Base-by-base conservation (phyloP, 202 grass and related monocot genomes). In the Panicum virgatum region DNA sequence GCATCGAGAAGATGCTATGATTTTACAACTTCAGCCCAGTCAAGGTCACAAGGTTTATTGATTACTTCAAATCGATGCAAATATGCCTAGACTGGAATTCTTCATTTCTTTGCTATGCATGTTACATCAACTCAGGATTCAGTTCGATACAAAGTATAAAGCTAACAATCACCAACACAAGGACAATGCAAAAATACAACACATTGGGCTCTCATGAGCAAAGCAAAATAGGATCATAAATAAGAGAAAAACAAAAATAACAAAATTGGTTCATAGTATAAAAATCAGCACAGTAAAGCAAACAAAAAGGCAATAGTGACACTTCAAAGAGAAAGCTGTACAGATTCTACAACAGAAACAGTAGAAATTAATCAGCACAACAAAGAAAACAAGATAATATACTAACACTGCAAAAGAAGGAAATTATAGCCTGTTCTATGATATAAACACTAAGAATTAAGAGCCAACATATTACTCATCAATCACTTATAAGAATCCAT, bases 401-500 rank as follows among this genome's bases (percentile, higher is more conserved):
- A 37, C 12, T 46, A 32, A 63, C 18, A 14, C 30, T 39, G 30
- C 26, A n/a, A 14, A 63, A 37, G 25, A 69, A 27, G 4, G 36
- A 34, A 7, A 67, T 27, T 26, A 26, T 65, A 68, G 9, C 43
- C 42, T 0, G 4, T 48, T 70, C 54, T 29, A 30, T 5, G 25
- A 57, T 36, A 75, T 34, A 44, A 62, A 62, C 34, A 82, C 9
- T 62, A 62, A 59, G 54, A 62, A 61, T 10, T 73, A 72, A 15
- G 4, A 71, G 65, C n/a, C 12, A 65, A 68, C 16, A 56, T 53
- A 66, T 59, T 20, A 56, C 14, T 44, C 50, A 69, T n/a, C 30
- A 23, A 53, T 50, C 46, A 42, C 46, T 11, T 69, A 69, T 20
- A 48, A 50, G 16, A 71, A 40, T 16, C 43, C 23, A 4, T 30